A percentile compares a stretch with the other conserved stretches of the same genome.
Evolutionary conservation across 2,329 filamentous ascomycete species (phyloP).

Genomic region (Thielaviopsis euricoi): DNA sequence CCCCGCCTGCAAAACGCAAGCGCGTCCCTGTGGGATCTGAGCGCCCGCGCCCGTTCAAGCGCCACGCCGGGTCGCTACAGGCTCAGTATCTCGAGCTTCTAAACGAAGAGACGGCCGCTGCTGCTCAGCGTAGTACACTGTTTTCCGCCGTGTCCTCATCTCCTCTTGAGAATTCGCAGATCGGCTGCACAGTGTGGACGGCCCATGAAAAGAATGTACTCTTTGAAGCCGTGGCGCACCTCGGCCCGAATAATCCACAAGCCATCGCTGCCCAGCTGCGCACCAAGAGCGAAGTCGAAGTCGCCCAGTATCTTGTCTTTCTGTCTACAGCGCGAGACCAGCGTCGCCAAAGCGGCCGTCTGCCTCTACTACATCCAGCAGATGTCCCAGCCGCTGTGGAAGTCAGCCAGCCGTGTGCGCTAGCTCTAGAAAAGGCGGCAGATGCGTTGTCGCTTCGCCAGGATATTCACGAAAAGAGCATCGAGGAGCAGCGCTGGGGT

Average conservation of each 20-base stretch:
- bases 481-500: slow-evolving; percentile 45
- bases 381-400: slow-evolving; percentile 60
- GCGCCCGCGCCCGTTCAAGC: slow-evolving; percentile 24
- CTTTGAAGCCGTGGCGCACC: slow-evolving; percentile 46
- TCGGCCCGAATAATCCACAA: slow-evolving; percentile 45
- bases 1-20: not conserved
- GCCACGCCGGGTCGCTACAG: slow-evolving; percentile 27
- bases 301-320: slow-evolving; percentile 50
- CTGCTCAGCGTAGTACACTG: slow-evolving; percentile 12
- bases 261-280: slow-evolving; percentile 46
- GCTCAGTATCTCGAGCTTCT: slow-evolving; percentile 32
- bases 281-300: slow-evolving; percentile 60
- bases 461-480: slow-evolving; percentile 41
- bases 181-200: slow-evolving; percentile 58
- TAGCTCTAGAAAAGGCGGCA: slow-evolving; percentile 49
- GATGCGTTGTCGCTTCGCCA: slow-evolving; percentile 49
- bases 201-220: slow-evolving; percentile 52
- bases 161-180: slow-evolving; percentile 43
- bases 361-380: slow-evolving; percentile 18
- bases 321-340: slow-evolving; percentile 35
- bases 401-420: slow-evolving; percentile 47
- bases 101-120: slow-evolving; percentile 42
- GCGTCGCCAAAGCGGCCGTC: slow-evolving; percentile 19
- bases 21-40: not conserved
- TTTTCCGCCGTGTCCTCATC: not conserved